These are phyloP conservation scores for Corymbia calophylla DNA, from an alignment of 441 rosid species.

Conservation along the genomic window DNA sequence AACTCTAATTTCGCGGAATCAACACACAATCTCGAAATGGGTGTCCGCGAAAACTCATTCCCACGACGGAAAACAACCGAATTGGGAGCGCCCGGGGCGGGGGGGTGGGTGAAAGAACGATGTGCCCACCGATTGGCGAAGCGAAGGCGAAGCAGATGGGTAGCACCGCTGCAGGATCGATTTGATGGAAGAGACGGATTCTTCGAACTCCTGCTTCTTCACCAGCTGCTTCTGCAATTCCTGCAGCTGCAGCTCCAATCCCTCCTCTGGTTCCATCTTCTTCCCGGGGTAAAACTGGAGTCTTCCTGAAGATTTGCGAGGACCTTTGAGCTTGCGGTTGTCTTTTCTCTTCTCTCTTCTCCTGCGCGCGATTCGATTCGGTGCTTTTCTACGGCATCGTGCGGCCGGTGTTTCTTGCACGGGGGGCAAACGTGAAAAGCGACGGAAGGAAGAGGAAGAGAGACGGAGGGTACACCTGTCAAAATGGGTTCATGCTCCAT, in stretches of 20 bases:
- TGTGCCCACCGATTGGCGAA: constrained; percentile 44
- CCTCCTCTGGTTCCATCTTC: constrained; percentile 5
- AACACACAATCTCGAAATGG: background rate
- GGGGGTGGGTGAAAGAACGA: background rate
- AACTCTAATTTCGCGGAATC: background rate
- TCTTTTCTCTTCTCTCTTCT: no score
- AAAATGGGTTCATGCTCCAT: no score
- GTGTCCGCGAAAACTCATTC: background rate
- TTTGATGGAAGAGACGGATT: constrained; percentile 54
- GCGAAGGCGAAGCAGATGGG: constrained; percentile 51
- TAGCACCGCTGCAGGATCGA: constrained; percentile 39
- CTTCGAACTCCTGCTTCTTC: constrained; percentile 72
- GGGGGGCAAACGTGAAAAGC: background rate
- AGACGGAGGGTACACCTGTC: background rate
- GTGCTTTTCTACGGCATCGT: background rate
- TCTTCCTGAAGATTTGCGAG: background rate
- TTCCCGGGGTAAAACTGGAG: background rate
- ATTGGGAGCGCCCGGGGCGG: background rate
- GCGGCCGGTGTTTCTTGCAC: background rate
- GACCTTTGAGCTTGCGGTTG: background rate
- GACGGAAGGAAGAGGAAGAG: background rate
- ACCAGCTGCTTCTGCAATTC: constrained; percentile 71
- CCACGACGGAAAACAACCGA: background rate
- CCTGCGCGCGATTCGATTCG: no score
- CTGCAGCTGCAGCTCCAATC: constrained; percentile 27